Evolutionary conservation across 257 asterid genomes (phyloP).

Genomic region (Sherardia arvensis): DNA sequence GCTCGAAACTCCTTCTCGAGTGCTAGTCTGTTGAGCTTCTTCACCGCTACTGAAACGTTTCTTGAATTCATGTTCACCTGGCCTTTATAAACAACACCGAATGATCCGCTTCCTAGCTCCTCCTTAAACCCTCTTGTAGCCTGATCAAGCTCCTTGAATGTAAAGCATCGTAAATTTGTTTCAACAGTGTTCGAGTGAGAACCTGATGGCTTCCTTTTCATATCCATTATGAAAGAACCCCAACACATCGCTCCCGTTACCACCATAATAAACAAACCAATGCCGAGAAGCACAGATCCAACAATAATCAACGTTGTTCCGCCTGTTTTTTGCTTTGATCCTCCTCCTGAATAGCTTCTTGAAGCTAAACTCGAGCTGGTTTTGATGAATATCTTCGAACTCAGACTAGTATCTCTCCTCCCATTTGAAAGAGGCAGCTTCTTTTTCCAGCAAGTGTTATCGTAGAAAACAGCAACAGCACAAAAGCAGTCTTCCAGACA

Average conservation of each 20-base stretch:
- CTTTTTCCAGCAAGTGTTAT: constrained; percentile 31
- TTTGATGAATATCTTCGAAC: constrained; percentile 20
- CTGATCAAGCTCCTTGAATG: constrained; percentile 13
- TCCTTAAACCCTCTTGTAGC: constrained; percentile 25
- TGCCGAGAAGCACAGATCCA: constrained; percentile 38
- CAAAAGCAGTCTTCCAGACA: constrained; percentile 43
- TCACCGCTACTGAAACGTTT: constrained; percentile 11
- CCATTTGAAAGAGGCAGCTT: constrained; percentile 33
- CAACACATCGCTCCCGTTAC: constrained; percentile 21
- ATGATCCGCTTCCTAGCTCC: constrained; percentile 26
- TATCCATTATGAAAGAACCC: constrained; percentile 6
- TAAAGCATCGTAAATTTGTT: constrained; percentile 14
- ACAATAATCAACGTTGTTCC: constrained; percentile 19
- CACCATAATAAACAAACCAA: constrained; percentile 28
- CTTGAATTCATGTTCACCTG: not conserved
- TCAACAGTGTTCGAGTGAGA: not conserved
- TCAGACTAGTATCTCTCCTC: not conserved
- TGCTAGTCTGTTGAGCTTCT: constrained; percentile 23
- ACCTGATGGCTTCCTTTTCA: not conserved
- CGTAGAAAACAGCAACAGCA: constrained; percentile 23
- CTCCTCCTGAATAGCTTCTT: not conserved
- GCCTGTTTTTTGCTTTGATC: not conserved
- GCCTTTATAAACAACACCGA: constrained; percentile 24
- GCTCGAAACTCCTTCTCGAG: constrained; percentile 22
- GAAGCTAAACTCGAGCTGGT: constrained; percentile 1